Conservation (phyloP, 352 stramenopile genomes). For the Elongisporangium anandrum region DNA sequence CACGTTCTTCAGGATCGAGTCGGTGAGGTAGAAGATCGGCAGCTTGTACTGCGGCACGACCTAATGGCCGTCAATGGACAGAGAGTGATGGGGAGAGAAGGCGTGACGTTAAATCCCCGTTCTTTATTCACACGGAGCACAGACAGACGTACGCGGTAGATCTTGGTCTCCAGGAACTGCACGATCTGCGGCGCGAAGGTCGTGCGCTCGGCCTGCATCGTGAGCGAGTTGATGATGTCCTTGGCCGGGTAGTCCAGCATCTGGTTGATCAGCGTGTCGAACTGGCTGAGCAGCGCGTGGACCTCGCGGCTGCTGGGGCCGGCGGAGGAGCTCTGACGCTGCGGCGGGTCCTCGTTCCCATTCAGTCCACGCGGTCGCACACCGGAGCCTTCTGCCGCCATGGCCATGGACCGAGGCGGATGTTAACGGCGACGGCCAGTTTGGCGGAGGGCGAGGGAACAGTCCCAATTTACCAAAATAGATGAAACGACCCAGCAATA, state of each 20-base stretch:
- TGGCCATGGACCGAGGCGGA: not conserved
- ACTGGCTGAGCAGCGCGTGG: conserved; percentile 61
- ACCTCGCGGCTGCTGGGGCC: conserved; percentile 26
- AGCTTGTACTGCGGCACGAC: conserved; percentile 79
- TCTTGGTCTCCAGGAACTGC: conserved; percentile 88
- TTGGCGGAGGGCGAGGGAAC: not conserved
- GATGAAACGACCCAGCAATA: not conserved
- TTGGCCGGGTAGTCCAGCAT: conserved; percentile 87
- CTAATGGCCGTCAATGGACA: conserved; percentile 20
- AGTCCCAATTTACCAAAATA: not conserved
- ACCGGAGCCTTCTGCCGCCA: not conserved
- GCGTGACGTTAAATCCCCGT: not conserved
- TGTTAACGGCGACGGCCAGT: not conserved
- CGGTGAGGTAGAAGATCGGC: conserved; percentile 88
- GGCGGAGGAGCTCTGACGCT: not conserved
- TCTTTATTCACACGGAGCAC: not conserved
- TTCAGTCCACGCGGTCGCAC: not conserved
- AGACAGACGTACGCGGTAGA: conserved; percentile 64
- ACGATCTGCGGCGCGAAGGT: conserved; percentile 80
- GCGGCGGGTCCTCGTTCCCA: not conserved
- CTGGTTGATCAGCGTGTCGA: conserved; percentile 81
- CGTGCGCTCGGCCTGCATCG: conserved; percentile 75
- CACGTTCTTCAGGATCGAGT: conserved; percentile 90
- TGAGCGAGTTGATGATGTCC: conserved; percentile 87
- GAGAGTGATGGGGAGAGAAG: conserved; percentile 11